These are phyloP conservation scores for Lithocarpus polystachyus DNA, from an alignment of 306 rosid species.

Conservation along the genomic window DNA sequence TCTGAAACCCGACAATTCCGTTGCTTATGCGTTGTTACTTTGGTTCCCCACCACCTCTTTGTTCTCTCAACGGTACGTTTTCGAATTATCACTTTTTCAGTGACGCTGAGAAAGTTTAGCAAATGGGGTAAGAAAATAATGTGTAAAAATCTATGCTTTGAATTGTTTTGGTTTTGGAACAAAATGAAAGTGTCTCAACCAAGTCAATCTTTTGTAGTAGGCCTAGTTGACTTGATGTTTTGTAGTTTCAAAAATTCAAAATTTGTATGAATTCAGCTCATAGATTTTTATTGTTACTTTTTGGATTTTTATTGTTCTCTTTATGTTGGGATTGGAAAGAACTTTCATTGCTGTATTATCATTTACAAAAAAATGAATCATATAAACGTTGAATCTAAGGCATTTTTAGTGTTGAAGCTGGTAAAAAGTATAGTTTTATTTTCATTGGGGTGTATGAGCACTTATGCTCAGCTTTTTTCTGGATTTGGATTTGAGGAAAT, in stretches of 20 bases:
- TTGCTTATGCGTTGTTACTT: background rate
- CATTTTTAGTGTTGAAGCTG: too few species aligned
- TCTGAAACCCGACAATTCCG: background rate
- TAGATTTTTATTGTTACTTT: background rate
- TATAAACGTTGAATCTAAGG: too few species aligned
- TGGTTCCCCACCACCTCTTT: background rate
- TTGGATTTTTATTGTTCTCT: too few species aligned
- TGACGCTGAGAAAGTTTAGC: conserved; percentile 11
- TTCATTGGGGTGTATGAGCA: too few species aligned
- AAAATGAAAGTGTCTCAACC: background rate
- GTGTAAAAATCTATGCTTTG: background rate
- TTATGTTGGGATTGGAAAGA: too few species aligned
- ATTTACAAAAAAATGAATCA: too few species aligned
- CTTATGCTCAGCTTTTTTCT: too few species aligned
- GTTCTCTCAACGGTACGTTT: conserved; percentile 24
- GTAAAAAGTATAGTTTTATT: too few species aligned
- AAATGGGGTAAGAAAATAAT: conserved; percentile 4
- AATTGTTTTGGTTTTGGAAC: background rate
- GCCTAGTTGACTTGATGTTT: background rate
- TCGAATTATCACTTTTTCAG: conserved; percentile 11
- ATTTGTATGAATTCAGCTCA: background rate
- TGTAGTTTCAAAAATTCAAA: background rate
- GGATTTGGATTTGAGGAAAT: too few species aligned
- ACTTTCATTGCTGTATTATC: too few species aligned
- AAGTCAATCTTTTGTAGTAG: background rate